These are phyloP conservation scores for Nicotiana attenuata DNA, from an alignment of 257 asterid genomes.

Conservation along the genomic window DNA sequence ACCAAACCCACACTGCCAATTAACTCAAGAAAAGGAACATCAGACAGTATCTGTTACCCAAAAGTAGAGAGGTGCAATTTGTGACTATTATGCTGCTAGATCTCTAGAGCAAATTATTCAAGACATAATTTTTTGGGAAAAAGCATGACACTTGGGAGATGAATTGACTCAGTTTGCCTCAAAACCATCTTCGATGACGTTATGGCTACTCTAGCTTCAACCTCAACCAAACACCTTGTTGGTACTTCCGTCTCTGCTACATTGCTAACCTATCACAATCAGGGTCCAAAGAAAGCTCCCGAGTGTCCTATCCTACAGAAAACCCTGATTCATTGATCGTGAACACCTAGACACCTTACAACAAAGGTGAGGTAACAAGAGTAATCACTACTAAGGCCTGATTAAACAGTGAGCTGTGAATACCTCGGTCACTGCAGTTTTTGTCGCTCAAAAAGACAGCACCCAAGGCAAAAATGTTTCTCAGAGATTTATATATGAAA, in stretches of 20 bases:
- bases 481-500: background rate
- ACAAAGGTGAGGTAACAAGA: background rate
- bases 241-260: background rate
- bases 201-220: background rate
- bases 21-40: background rate
- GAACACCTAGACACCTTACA: background rate
- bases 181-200: constrained; percentile 4
- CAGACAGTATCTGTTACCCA: background rate
- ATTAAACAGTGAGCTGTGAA: background rate
- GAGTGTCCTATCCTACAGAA: constrained; percentile 1
- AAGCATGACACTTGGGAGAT: background rate
- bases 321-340: background rate
- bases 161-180: constrained; percentile 3
- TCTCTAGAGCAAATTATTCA: background rate
- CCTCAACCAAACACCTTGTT: constrained; percentile 4
- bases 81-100: background rate
- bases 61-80: background rate
- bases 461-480: background rate
- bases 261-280: constrained; percentile 6
- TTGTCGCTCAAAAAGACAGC: background rate
- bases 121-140: background rate
- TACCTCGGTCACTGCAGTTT: background rate
- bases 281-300: constrained; percentile 2
- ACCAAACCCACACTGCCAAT: background rate
- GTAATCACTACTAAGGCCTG: background rate